phyloP scores from a whole-genome alignment of 2,329 filamentous ascomycete genomes.

The Alternaria sp. region DNA sequence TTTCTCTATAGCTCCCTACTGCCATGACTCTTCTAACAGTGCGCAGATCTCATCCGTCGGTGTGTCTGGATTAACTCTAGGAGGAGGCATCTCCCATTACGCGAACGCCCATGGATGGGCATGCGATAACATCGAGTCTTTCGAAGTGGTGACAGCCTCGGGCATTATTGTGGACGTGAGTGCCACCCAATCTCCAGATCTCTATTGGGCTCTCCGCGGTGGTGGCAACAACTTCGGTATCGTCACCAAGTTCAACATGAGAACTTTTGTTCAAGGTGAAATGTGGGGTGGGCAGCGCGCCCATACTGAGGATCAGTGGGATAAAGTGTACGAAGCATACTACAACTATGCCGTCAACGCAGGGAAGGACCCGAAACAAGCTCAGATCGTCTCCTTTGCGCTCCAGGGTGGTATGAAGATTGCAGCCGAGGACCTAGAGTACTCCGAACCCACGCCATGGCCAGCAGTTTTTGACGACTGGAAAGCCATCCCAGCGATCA shows the following conservation, averaged over 20 bases:
- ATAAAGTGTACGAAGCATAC: slow-evolving; percentile 25
- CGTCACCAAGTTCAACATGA: slow-evolving; percentile 36
- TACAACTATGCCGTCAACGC: slow-evolving; percentile 22
- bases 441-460: slow-evolving; percentile 31
- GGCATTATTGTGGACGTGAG: slow-evolving; percentile 23
- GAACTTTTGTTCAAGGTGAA: slow-evolving; percentile 30
- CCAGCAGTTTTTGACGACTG: slow-evolving; percentile 34
- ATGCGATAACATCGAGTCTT: slow-evolving; percentile 43
- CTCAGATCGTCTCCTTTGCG: slow-evolving; percentile 32
- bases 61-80: slow-evolving; percentile 26
- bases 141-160: slow-evolving; percentile 36
- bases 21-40: slow-evolving; percentile 1
- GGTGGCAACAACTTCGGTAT: slow-evolving; percentile 46
- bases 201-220: slow-evolving; percentile 49
- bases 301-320: slow-evolving; percentile 22
- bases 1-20: background rate
- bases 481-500: slow-evolving; percentile 33
- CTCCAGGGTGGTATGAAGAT: slow-evolving; percentile 23
- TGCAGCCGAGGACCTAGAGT: slow-evolving; percentile 28
- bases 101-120: slow-evolving; percentile 31
- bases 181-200: slow-evolving; percentile 41
- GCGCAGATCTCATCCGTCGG: slow-evolving; percentile 17
- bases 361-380: slow-evolving; percentile 21
- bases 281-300: slow-evolving; percentile 38
- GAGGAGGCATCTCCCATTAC: slow-evolving; percentile 36